Base-by-base conservation (phyloP, 2,329 filamentous ascomycete species). In the Colletotrichum sp. region DNA sequence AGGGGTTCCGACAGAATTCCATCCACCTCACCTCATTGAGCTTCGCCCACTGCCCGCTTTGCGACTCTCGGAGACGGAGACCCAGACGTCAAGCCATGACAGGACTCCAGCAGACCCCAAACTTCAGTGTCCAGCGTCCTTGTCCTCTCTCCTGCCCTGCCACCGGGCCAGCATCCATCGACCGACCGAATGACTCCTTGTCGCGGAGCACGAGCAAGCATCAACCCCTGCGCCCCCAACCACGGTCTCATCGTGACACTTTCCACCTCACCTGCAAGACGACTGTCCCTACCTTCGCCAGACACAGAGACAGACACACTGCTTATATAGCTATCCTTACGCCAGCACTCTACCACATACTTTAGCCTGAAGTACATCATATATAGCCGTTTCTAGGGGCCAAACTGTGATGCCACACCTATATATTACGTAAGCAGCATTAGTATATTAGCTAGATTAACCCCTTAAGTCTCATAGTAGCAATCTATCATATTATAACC, bases 191-290 rank as follows among this genome's bases (percentile, higher is more conserved):
- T 21, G 6, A n/a, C 69, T 44, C 21, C 49, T 72, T 64, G 15
- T 49, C 24, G 34, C 36, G 15, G 39, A 59, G 59, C 69, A 71
- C 60, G 34, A 71, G 59, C 68, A 66, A 59, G 68, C 60, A 60
- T 71, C 39, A 34, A 55, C 66, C 66, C 57, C 59, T 62, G 52
- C 44, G 28, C 28, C n/a, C n/a, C 13, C 30, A 63, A 63, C 30
- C 28, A 36, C 59, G 28, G 71, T 74, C 71, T 74, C 71, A 64
- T 70, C 59, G 59, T 74, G 66, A 71, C 32, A 64, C 71, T 44
- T 44, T 69, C 28, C 59, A 32, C n/a, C n/a, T 21, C 36, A 21
- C 59, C 34, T 62, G 32, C 59, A 62, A 32, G n/a, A 62, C 32
- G 16, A 63, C 28, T 30, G 57, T 60, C 10, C 57, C 6, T n/a